Base-by-base conservation (phyloP, 441 rosid species). In the Populus hybrid region DNA sequence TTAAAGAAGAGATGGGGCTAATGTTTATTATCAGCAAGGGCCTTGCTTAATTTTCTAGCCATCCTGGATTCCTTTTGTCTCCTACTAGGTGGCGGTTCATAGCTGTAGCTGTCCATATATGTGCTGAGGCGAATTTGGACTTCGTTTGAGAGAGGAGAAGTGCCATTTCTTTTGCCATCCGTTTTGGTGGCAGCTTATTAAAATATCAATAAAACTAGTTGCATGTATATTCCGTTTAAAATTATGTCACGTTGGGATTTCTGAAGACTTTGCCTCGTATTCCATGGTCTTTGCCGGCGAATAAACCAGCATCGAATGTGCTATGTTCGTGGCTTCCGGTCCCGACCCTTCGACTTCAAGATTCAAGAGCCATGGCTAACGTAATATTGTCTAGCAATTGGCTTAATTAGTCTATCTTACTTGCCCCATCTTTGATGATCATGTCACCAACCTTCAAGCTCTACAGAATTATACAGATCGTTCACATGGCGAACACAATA, bases 41-140 rank as follows among this genome's bases (percentile, higher is more conserved):
- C 59, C n/a, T 76, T 70, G 76, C 75, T 24, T 18, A 0, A 34
- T 64, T 42, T 38, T 12, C 64, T 14, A 32, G 21, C n/a, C 70
- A 42, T 77, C 61, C 21, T 1, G 74, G 79, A 72, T 77, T 79
- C 83, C 57, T 66, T 23, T 18, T 68, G 75, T 79, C 81, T 74
- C 32, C 36, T 69, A 34, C 67, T 10, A 21, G 38, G 61, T n/a
- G 30, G 61, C 30, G 18, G 19, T 19, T 69, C 9, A 26, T 38
- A 23, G 63, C 74, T 73, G 74, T 59, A 46, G 36, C 6, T 65
- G 50, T 42, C 67, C 73, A 16, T 63, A 5, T 9, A 19, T 7
- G 38, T 21, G 57, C 72, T 38, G 9, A 9, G 23, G 28, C 66
- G 9, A 21, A 61, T 61, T 23, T 21, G 26, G 28, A 21, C 23